Evolutionary conservation across 1,139 yeast species (phyloP), one percentile per base, ranked within the genome.

Genomic region (Kluyveromyces marxianus): DNA sequence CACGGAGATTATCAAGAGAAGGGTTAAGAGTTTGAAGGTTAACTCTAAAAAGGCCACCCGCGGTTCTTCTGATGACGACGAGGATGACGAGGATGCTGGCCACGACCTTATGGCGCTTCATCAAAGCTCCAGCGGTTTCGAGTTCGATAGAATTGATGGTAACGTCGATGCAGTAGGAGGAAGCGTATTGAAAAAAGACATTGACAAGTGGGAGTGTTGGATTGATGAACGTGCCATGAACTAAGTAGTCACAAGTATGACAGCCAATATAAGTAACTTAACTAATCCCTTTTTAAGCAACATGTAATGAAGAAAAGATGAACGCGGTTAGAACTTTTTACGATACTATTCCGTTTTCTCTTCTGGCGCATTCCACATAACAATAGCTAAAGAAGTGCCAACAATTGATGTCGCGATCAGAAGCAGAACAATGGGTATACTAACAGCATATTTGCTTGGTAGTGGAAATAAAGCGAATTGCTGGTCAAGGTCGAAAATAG

Each of bases 191-290:
- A 76, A 75, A 55, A 69, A 69, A 25, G 75, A 81, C 41, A 69
- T 75, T 33, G 76, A 70, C 21, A 65, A 68, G 28, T 84, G 95
- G 89, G 78, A 77, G 53, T 73, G 80, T 54, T 89, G 96, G 96
- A 69, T 88, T 40, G 85, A 81, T 54, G 92, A 82, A 60, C 44
- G 46, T 31, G 45, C 51, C 21, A 43, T 46, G 43, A 49, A 49
- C 31, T 48, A 34, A 39, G 25, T 32, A 32, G 4, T 32, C 34
- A 32, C 14, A 32, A 7, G 14, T 32, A 32, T n/a, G 4, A 7
- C 14, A 32, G 8, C 14, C 14, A 32, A 32, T 32, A 10, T 10
- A 32, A 4, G 14, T 14, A 14, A 14, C 21, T 1, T 14, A 14
- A 14, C 21, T 14, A 14, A 14, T 14, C 21, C 21, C 21, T 14